Evolutionary conservation across 2,329 filamentous ascomycete genomes (phyloP), one percentile per base, ranked within the genome.

Genomic region (Periconia sp.): DNA sequence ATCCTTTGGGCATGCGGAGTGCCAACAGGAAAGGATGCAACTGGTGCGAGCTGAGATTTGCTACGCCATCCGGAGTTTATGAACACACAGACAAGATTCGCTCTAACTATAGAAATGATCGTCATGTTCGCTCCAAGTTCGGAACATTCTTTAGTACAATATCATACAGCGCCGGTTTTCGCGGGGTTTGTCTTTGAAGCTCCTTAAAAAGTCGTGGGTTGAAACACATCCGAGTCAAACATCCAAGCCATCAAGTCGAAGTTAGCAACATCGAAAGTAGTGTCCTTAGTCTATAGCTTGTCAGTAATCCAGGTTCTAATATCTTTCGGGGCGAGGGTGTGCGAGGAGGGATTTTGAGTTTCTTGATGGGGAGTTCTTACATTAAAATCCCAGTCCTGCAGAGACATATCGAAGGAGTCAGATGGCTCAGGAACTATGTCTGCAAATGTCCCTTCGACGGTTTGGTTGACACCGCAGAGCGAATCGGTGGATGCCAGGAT

Each of bases 301-400:
- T 45, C 23, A 45, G 33, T 19, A 40, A 1, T 42, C 19, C 13
- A n/a, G 35, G 31, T 6, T 45, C 50, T 37, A 50, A 19, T 9
- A 15, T 41, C 5, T 30, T 11, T 41, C 15, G 35, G 43, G 20
- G 14, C 23, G 23, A 8, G 3, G 8, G 23, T 5, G 23, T 3
- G 23, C 8, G 23, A 27, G 3, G 23, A 8, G 23, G 23, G 8
- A n/a, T n/a, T n/a, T n/a, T n/a, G 20, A 13, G 30, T 44, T 17
- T n/a, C 2, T n/a, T 40, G 15, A 19, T 30, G 14, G 11, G 17
- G 1, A n/a, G 8, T 2, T 49, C 59, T 49, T 41, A 56, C 59
- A 44, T 53, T 57, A 17, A 59, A 50, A 9, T 59, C 54, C 56
- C 56, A 61, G 15, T 43, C 54, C n/a, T 57, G 54, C 37, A 54